Percentiles rank a stretch among this genome's conserved stretches.
phyloP scores from a whole-genome alignment of 1,284 basidiomycete species.

The Puccinia hordei region DNA sequence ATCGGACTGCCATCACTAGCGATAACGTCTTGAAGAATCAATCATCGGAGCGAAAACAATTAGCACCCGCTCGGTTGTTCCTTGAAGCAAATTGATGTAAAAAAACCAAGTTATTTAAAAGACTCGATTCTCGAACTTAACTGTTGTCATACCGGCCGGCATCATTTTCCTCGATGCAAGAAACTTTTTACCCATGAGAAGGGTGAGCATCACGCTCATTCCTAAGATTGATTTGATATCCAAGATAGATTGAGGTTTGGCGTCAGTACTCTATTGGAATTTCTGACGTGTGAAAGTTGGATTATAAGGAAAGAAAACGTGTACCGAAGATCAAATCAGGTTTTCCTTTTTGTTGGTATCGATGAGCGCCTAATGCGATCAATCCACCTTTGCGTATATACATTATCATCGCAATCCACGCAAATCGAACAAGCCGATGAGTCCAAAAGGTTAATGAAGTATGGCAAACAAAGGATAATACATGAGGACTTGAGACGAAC shows the following conservation, averaged over 20 bases:
- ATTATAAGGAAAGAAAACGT: background rate
- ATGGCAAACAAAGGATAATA: no score
- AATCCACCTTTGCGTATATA: slow-evolving; percentile 7
- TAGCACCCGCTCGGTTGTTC: background rate
- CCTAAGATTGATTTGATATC: background rate
- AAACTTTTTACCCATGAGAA: slow-evolving; percentile 41
- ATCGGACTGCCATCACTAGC: slow-evolving; percentile 39
- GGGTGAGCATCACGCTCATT: slow-evolving; percentile 21
- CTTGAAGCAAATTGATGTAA: background rate
- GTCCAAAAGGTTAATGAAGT: background rate
- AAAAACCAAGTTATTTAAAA: background rate
- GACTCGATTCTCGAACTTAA: slow-evolving; percentile 7
- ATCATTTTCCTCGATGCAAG: slow-evolving; percentile 36
- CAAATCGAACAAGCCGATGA: background rate
- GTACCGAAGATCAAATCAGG: slow-evolving; percentile 45
- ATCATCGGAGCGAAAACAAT: background rate
- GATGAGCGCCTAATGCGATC: slow-evolving; percentile 41
- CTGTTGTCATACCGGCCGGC: slow-evolving; percentile 46
- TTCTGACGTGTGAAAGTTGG: background rate
- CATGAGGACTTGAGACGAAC: no score
- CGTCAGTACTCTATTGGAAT: background rate
- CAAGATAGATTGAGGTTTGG: no score
- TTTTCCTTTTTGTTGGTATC: slow-evolving; percentile 37
- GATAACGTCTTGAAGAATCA: slow-evolving; percentile 14
- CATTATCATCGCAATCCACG: background rate